Conservation (phyloP, 768 basidiomycete species). For the Kwoniella mangroviensis region DNA sequence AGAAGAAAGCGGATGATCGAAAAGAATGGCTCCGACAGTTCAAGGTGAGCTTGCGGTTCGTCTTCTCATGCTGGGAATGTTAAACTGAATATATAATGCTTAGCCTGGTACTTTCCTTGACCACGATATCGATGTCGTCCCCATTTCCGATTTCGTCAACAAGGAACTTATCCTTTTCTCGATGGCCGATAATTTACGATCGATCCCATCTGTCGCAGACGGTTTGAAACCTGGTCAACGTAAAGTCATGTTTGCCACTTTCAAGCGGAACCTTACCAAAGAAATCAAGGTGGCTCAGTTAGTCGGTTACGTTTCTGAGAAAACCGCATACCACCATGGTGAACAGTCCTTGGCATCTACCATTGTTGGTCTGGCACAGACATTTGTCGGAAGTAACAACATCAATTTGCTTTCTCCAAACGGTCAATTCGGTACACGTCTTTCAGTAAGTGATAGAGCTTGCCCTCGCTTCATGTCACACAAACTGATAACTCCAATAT, state of each 20-base stretch:
- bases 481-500: background rate
- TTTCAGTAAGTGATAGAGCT: constrained; percentile 26
- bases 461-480: background rate
- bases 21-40: constrained; percentile 98
- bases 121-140: constrained; percentile 82
- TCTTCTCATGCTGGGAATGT: background rate
- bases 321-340: constrained; percentile 95
- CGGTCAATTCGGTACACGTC: constrained; percentile 94
- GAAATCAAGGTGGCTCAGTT: constrained; percentile 96
- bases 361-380: constrained; percentile 91
- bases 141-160: constrained; percentile 94
- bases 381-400: constrained; percentile 95
- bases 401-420: constrained; percentile 82
- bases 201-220: constrained; percentile 91
- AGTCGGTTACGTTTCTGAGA: constrained; percentile 90
- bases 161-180: constrained; percentile 97
- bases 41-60: constrained; percentile 64
- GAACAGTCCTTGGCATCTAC: constrained; percentile 84
- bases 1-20: constrained; percentile 97
- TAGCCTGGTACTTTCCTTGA: constrained; percentile 93
- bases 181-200: constrained; percentile 98
- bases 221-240: constrained; percentile 97
- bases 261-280: constrained; percentile 88
- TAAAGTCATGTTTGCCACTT: constrained; percentile 94
- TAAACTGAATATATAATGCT: constrained; percentile 3